Evolutionary conservation across 805 yeast species (phyloP), one percentile per base, ranked within the genome.

Genomic region (Schwanniomyces occidentalis): DNA sequence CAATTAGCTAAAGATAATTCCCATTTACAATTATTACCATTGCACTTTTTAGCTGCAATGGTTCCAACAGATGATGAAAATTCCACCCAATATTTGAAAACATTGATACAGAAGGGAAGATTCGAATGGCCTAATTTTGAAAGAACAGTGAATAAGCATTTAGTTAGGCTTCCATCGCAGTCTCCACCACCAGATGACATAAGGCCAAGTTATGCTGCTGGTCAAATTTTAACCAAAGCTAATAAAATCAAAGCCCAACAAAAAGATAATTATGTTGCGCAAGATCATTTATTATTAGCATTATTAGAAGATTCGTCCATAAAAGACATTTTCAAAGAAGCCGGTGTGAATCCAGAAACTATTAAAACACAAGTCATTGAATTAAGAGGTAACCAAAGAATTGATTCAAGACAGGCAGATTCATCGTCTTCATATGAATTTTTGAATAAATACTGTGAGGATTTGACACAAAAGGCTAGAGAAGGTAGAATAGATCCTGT

Each of bases 401-500:
- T 93, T 44, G 99, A 93, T 54, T 84, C 96, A 2, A 78, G 96
- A 56, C 83, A 81, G 46, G 97, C 99, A 3, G 99, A 91, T 56
- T 82, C 97, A 4, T 85, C 91, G 9, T 78, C 84, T 34, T 75
- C 83, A 42, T 79, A 76, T 45, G 99, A 93, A 59, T 93, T 87
- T 52, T 69, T 93, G 50, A 67, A 76, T 41, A 93, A 93, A 58
- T 93, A 93, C 61, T 96, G 98, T 40, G 77, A 84, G 46, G 97
- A 93, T 61, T 76, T 93, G 72, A 93, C 99, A 1, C 95, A 87
- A 51, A 80, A 79, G 59, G 99, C 99, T 8, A 73, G 95, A 46
- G 82, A 85, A 56, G 99, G 99, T 56, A 88, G 86, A 58, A 80
- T 93, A 40, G 99, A 93, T 63, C 99, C 99, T 3, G 99, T 93